Evolutionary conservation across 768 basidiomycete species (phyloP).

Genomic region (Russula abietina): DNA sequence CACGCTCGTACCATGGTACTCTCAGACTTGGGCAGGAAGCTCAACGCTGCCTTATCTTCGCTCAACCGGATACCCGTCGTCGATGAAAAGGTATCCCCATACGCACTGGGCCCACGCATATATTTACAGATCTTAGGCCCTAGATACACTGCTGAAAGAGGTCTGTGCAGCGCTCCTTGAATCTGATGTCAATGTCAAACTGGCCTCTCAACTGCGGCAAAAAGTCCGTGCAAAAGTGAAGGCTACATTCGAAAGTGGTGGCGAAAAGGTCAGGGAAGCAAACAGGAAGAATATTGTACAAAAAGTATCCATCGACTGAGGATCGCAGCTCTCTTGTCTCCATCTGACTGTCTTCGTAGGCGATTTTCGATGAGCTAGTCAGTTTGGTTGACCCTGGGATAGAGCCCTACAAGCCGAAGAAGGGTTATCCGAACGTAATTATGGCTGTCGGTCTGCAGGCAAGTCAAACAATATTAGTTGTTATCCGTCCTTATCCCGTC

Average conservation of each 20-base stretch:
- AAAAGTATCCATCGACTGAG: slow-evolving; percentile 49
- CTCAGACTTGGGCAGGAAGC: slow-evolving; percentile 87
- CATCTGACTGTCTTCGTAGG: slow-evolving; percentile 40
- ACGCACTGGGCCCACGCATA: not conserved
- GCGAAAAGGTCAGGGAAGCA: slow-evolving; percentile 70
- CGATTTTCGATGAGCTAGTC: slow-evolving; percentile 95
- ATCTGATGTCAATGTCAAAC: slow-evolving; percentile 97
- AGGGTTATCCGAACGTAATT: slow-evolving; percentile 87
- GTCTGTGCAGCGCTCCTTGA: slow-evolving; percentile 91
- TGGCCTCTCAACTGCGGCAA: slow-evolving; percentile 78
- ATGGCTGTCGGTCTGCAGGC: slow-evolving; percentile 98
- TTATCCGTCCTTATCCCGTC: slow-evolving; percentile 7
- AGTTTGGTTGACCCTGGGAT: slow-evolving; percentile 91
- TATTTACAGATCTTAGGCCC: slow-evolving; percentile 50
- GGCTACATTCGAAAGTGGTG: slow-evolving; percentile 59
- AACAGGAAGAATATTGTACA: slow-evolving; percentile 87
- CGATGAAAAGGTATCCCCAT: slow-evolving; percentile 73
- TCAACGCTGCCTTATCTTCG: slow-evolving; percentile 89
- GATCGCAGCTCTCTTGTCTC: not conserved
- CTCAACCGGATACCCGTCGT: slow-evolving; percentile 81
- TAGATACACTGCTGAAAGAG: slow-evolving; percentile 92
- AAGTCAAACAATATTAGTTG: slow-evolving; percentile 25
- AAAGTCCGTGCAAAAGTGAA: slow-evolving; percentile 92
- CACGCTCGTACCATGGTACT: slow-evolving; percentile 69
- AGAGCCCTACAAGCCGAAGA: slow-evolving; percentile 94